Evolutionary conservation across 1,284 basidiomycete genomes (phyloP), one percentile per base, ranked within the genome.

Genomic region (Pyrrhoderma lamaoense): DNA sequence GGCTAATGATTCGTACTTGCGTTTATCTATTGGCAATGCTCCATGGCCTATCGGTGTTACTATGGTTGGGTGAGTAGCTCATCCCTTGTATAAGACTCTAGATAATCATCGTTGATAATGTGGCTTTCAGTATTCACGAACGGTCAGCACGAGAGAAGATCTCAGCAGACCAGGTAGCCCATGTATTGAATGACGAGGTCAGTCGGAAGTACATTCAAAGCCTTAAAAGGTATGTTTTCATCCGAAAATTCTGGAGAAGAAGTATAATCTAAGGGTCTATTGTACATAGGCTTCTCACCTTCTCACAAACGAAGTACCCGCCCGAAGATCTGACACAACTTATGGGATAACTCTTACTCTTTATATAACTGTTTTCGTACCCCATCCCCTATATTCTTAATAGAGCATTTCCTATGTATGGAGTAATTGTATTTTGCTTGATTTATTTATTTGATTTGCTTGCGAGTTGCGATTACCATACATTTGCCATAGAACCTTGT

Each of bases 1-100:
- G 53, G 96, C 96, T 0, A 99, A 99, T 63, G 96, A 99, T 65
- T 87, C 93, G 0, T 99, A 99, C 67, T 79, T 99, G 14, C 87
- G 95, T 21, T 73, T 99, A 31, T 94, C 90, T 3, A 99, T 99
- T 56, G 96, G 96, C 14, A 99, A 97, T 64, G 95, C 96, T 0
- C 94, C 96, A 1, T 99, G 96, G 96, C 96, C 96, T 0, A 98
- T 99, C 63, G 96, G 96, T 50, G 96, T 99, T 3, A 99, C 96
- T 54, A 95, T 95, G 88, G 95, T 97, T 71, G 93, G 90, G 91
- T 91, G 65, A 35, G 84, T 75, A 22, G 35, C 27, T 47, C 44
- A 42, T 14, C 47, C 37, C 19, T 45, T 14, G 53, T 16, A 21
- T 21, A 39, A 42, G 47, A 27, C 44, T 27, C 19, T 23, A 35